phyloP scores from a whole-genome alignment of 2,329 filamentous ascomycete species.

The Geosmithia putterillii region DNA sequence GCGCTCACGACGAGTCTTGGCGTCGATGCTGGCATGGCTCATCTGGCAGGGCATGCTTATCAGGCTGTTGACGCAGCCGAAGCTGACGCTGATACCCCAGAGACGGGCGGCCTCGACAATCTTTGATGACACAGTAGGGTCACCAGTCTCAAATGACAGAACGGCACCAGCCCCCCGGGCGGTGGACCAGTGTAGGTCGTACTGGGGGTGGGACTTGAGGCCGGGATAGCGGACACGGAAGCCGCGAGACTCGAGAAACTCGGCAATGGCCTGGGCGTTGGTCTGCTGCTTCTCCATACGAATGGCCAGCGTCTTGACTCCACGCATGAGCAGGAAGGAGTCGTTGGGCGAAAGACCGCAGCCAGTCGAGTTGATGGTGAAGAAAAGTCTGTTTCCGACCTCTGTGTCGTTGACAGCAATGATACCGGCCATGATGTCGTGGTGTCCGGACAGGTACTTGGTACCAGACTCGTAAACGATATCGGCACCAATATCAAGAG shows the following conservation, averaged over 20 bases:
- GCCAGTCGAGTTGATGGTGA: conserved; percentile 92
- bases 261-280: conserved; percentile 82
- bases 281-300: conserved; percentile 98
- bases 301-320: conserved; percentile 91
- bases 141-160: conserved; percentile 89
- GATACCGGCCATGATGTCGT: conserved; percentile 98
- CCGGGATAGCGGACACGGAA: conserved; percentile 95
- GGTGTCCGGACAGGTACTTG: conserved; percentile 94
- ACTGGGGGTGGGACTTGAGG: conserved; percentile 88
- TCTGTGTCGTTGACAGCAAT: conserved; percentile 77
- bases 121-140: conserved; percentile 69
- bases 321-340: conserved; percentile 87
- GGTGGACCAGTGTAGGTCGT: conserved; percentile 92
- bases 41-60: conserved; percentile 99
- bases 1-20: conserved; percentile 78
- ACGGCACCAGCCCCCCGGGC: conserved; percentile 90
- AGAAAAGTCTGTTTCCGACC: conserved; percentile 83
- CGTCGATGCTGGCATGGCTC: conserved; percentile 97
- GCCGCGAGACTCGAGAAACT: conserved; percentile 80
- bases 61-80: conserved; percentile 94
- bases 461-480: conserved; percentile 97
- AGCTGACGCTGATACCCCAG: conserved; percentile 94
- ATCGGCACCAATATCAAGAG: conserved; percentile 86
- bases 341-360: conserved; percentile 93
- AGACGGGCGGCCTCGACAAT: conserved; percentile 89